phyloP scores from a whole-genome alignment of 768 basidiomycete genomes.

The Antrodiella citrinella region DNA sequence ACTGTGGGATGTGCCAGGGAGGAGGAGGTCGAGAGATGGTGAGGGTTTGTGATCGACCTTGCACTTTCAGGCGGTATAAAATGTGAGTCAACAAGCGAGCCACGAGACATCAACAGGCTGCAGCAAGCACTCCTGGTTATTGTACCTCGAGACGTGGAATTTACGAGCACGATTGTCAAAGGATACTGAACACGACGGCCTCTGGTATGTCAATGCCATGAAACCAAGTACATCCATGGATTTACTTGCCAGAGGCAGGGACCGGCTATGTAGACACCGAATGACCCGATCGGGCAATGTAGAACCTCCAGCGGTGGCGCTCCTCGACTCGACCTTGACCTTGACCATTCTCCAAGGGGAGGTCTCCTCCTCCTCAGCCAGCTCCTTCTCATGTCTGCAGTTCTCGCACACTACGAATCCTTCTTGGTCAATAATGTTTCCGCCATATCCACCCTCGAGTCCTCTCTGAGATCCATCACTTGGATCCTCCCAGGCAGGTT shows the following conservation, averaged over 20 bases:
- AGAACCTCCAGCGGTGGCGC: not conserved
- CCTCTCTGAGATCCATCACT: slow-evolving; percentile 78
- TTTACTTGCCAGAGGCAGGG: not conserved
- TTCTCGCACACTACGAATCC: slow-evolving; percentile 67
- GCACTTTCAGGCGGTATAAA: not conserved
- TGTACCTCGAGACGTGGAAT: no score
- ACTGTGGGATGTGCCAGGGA: no score
- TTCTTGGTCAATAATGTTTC: slow-evolving; percentile 82
- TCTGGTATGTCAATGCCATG: no score
- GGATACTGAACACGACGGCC: no score
- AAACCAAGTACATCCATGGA: no score
- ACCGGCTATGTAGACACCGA: not conserved
- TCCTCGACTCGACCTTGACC: not conserved
- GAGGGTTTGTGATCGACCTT: not conserved
- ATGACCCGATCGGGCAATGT: not conserved
- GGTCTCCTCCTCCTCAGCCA: not conserved
- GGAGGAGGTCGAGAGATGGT: not conserved
- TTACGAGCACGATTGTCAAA: no score
- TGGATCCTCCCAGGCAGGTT: slow-evolving; percentile 97
- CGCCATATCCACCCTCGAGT: slow-evolving; percentile 83
- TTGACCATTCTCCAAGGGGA: no score
- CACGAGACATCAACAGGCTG: not conserved
- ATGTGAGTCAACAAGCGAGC: not conserved
- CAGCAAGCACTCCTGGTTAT: no score
- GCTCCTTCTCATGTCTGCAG: slow-evolving; percentile 41